phyloP scores from a whole-genome alignment of 108 stramenopile genomes.

The Cyclotella sp. region DNA sequence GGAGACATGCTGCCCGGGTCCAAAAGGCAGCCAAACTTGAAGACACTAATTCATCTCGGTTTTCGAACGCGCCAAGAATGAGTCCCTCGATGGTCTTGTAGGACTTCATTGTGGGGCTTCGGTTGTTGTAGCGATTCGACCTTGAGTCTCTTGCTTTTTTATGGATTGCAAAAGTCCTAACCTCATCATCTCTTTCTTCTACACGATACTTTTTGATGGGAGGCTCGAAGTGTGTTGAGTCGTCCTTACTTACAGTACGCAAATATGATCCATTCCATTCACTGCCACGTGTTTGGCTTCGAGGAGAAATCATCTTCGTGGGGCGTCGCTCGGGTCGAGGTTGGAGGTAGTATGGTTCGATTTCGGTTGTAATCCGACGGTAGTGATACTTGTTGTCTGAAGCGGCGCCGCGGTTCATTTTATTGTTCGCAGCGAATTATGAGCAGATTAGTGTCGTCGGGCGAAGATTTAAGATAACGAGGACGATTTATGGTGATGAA shows the following conservation, averaged over 20 bases:
- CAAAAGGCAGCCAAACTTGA: constrained; percentile 9
- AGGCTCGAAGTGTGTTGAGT: constrained; percentile 6
- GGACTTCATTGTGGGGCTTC: constrained; percentile 15
- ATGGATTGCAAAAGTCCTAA: background rate
- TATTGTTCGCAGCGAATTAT: background rate
- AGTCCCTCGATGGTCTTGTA: constrained; percentile 10
- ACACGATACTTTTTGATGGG: background rate
- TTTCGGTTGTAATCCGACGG: background rate
- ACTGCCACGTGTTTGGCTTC: background rate
- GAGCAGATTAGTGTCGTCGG: background rate
- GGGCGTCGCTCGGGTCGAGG: no score
- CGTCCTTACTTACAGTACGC: constrained; percentile 10
- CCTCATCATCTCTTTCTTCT: constrained; percentile 1
- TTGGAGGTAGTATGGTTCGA: background rate
- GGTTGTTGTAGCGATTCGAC: background rate
- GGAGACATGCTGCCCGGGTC: constrained; percentile 6
- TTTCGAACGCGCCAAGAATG: constrained; percentile 7
- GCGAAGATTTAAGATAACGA: background rate
- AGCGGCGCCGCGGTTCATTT: constrained; percentile 1
- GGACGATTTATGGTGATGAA: no score
- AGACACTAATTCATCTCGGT: constrained; percentile 2
- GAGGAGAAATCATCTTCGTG: background rate
- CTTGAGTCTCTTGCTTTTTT: background rate
- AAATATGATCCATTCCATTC: background rate
- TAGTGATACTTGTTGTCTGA: background rate